Base-by-base conservation (phyloP, 139 green algal species). In the Pleodorina starrii region DNA sequence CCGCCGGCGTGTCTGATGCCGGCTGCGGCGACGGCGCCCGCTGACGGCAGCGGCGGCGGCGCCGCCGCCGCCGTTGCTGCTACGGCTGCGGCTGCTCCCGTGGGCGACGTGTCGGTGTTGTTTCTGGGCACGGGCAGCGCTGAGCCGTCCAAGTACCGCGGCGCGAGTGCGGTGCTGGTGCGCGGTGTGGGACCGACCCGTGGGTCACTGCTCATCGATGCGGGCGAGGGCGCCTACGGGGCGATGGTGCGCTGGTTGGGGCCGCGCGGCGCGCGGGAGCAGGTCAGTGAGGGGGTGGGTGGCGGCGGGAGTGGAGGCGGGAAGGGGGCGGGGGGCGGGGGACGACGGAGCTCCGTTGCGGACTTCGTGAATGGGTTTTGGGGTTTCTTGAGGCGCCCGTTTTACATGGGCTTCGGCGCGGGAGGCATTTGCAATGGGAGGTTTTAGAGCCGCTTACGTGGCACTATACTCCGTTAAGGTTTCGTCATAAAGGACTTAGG, bases 41-140 rank as follows among this genome's bases (percentile, higher is more conserved):
- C 2, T 73, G 14, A 4, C 63, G 63, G 21, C 63, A 6, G 59
- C 23, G 59, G 27, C 27, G 63, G 32, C 63, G 63, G 19, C 63
- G n/a, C 63, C 14, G 11, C 63, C 32, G 63, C 63, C 32, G 21
- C 59, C 27, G 27, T 14, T 60, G 50, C 50, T 60, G 50, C 50
- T 60, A n/a, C 59, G 23, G 59, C 63, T 36, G 63, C 63, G 2
- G 63, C 63, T 23, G 63, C 63, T 21, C 63, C 63, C 63, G 72
- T 42, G 1, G 42, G 29, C n/a, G 75, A 48, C 35, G 91, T 86
- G 4, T 63, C 69, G 7, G 46, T 98, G 2, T 40, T 94, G 16
- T 98, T 98, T 68, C 86, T 98, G 43, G 96, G 96, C 60, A 98
- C 96, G 0, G 96, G 96, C 1, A 95, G 89, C 7, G 96, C 96